Percentiles rank a stretch among this genome's conserved stretches.
Conservation (phyloP, 768 basidiomycete genomes). For the Leccinum barrowsii region DNA sequence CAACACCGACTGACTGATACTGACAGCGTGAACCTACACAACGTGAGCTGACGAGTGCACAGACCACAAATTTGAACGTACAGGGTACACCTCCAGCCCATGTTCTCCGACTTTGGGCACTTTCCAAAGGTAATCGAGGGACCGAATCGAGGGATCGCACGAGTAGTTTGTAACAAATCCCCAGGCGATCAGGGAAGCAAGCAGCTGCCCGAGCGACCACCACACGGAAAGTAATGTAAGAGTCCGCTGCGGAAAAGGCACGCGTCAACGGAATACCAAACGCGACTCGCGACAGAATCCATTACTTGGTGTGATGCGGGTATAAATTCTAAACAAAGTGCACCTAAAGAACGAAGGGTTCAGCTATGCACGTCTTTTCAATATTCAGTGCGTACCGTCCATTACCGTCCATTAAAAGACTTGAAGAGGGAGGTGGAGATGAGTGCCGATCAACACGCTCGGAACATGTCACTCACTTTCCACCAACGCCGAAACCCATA, state of each 20-base stretch:
- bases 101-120: constrained; percentile 48
- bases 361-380: not conserved
- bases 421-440: constrained; percentile 12
- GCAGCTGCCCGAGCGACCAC: constrained; percentile 51
- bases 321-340: constrained; percentile 44
- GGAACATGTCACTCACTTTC: constrained; percentile 38
- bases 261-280: not conserved
- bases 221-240: constrained; percentile 52
- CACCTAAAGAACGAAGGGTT: constrained; percentile 29
- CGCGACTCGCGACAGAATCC: not conserved
- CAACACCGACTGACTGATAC: constrained; percentile 8
- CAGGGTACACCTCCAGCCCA: constrained; percentile 60
- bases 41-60: not conserved
- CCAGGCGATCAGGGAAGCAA: constrained; percentile 52
- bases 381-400: constrained; percentile 35
- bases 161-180: constrained; percentile 55
- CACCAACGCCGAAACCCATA: constrained; percentile 48
- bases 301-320: constrained; percentile 38
- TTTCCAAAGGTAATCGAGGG: constrained; percentile 24
- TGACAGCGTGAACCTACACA: constrained; percentile 38
- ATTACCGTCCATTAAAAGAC: constrained; percentile 49
- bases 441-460: constrained; percentile 16
- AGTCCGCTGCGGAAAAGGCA: constrained; percentile 37
- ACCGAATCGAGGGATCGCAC: constrained; percentile 32
- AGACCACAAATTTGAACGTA: constrained; percentile 15